Evolutionary conservation across 805 yeast species (phyloP).

Genomic region (Candida chilensis): DNA sequence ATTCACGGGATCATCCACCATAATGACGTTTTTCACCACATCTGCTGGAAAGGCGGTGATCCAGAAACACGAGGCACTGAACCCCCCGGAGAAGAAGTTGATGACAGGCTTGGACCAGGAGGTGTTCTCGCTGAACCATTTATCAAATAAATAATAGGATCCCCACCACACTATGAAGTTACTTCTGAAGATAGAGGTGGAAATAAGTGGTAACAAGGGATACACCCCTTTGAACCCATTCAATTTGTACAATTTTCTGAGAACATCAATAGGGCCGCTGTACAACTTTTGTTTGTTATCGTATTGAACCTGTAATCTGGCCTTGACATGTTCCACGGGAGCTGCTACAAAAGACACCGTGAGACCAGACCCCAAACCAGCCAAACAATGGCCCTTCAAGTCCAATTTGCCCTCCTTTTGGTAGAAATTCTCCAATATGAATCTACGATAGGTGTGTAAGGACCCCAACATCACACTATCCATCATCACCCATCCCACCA

Average conservation of each 20-base stretch:
- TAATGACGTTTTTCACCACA: constrained; percentile 77
- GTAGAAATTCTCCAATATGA: constrained; percentile 57
- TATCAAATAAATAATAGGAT: constrained; percentile 71
- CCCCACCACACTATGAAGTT: constrained; percentile 94
- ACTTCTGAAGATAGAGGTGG: constrained; percentile 83
- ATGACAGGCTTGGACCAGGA: constrained; percentile 56
- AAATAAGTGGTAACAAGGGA: constrained; percentile 61
- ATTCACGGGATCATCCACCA: constrained; percentile 68
- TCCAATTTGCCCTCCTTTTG: constrained; percentile 59
- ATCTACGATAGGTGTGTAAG: constrained; percentile 64
- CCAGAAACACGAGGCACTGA: constrained; percentile 85
- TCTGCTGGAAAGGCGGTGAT: constrained; percentile 83
- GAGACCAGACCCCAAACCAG: constrained; percentile 81
- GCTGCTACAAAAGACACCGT: constrained; percentile 95
- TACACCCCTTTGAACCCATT: constrained; percentile 69
- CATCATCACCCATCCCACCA: constrained; percentile 91
- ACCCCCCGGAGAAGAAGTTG: constrained; percentile 90
- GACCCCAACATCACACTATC: constrained; percentile 89
- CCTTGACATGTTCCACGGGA: constrained; percentile 85
- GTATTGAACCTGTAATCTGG: constrained; percentile 83
- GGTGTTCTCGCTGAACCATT: constrained; percentile 58
- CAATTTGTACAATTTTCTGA: constrained; percentile 42
- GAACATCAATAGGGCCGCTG: constrained; percentile 76
- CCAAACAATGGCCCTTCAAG: constrained; percentile 61
- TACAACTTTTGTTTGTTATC: constrained; percentile 62